phyloP scores from a whole-genome alignment of 768 basidiomycete genomes.

The Pisolithus albus region DNA sequence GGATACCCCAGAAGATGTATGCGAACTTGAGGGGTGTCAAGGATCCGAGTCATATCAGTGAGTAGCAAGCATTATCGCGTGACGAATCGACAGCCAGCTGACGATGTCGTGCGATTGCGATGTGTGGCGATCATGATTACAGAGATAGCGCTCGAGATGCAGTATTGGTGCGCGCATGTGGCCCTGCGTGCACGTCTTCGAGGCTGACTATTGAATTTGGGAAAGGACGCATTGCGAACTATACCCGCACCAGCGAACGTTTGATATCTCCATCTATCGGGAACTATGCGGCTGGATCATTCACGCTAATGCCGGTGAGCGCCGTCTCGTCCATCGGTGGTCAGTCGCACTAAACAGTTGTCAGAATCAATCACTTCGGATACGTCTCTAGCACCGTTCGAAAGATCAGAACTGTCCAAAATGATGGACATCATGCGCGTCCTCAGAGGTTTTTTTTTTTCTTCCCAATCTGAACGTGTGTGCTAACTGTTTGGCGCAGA shows the following conservation, averaged over 20 bases:
- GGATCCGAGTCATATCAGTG: constrained; percentile 8
- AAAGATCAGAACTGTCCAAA: constrained; percentile 6
- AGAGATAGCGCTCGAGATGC: constrained; percentile 20
- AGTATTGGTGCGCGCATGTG: constrained; percentile 18
- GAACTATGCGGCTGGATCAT: constrained; percentile 7
- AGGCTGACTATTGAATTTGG: not conserved
- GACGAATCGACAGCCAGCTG: not conserved
- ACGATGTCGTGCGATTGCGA: not conserved
- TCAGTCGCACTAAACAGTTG: not conserved
- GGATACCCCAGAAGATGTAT: constrained; percentile 1
- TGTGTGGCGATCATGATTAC: too few relatives aligned
- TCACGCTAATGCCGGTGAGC: constrained; percentile 6
- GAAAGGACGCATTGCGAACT: constrained; percentile 21
- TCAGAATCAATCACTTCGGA: constrained; percentile 14
- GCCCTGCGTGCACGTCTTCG: too few relatives aligned
- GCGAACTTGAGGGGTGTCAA: constrained; percentile 7
- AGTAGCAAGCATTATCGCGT: not conserved
- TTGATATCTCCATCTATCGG: constrained; percentile 1
- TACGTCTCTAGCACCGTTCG: constrained; percentile 13
- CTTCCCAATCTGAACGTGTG: not conserved
- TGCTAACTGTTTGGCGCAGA: not conserved
- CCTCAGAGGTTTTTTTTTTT: constrained; percentile 1
- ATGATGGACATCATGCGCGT: constrained; percentile 8
- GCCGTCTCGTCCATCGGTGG: not conserved
- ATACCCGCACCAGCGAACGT: constrained; percentile 4